These are phyloP conservation scores for Leishmania turanica DNA, from an alignment of 208 protist genomes.

Conservation along the genomic window DNA sequence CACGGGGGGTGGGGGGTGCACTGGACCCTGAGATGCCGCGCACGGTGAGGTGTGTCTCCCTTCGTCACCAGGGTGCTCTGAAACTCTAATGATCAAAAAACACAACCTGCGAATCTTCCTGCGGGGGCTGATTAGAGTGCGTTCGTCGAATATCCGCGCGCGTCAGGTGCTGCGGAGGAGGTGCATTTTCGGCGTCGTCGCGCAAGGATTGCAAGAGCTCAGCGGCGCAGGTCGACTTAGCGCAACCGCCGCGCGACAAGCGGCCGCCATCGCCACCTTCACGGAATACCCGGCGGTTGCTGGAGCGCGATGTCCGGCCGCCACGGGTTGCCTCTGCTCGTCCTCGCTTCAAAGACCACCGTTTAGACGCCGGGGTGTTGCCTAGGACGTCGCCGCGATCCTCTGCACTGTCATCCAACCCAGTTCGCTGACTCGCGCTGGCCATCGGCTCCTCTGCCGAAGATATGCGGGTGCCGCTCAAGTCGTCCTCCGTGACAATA, in stretches of 20 bases:
- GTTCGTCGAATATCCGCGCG: constrained; percentile 37
- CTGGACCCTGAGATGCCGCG: too few species aligned
- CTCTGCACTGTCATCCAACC: neutral
- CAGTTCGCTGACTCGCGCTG: neutral
- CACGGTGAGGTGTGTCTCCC: too few species aligned
- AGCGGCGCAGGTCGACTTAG: too few species aligned
- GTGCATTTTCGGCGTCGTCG: too few species aligned
- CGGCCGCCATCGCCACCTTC: neutral
- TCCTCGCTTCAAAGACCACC: neutral
- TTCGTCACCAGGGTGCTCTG: neutral
- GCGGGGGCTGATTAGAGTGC: neutral
- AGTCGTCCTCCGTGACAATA: constrained; percentile 12
- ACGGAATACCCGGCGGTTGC: neutral
- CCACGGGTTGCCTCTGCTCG: neutral
- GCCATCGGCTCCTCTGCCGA: neutral
- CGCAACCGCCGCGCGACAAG: neutral
- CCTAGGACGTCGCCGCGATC: neutral
- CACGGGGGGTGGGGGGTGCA: too few species aligned
- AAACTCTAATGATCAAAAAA: constrained; percentile 65
- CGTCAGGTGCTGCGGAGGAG: neutral
- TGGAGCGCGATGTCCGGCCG: neutral
- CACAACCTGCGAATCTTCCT: constrained; percentile 82
- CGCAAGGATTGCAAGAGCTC: neutral
- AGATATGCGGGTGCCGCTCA: neutral
- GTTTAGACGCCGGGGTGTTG: neutral